Evolutionary conservation across 2,329 filamentous ascomycete genomes (phyloP), one percentile per base, ranked within the genome.

Genomic region (Aspergillus sp.): DNA sequence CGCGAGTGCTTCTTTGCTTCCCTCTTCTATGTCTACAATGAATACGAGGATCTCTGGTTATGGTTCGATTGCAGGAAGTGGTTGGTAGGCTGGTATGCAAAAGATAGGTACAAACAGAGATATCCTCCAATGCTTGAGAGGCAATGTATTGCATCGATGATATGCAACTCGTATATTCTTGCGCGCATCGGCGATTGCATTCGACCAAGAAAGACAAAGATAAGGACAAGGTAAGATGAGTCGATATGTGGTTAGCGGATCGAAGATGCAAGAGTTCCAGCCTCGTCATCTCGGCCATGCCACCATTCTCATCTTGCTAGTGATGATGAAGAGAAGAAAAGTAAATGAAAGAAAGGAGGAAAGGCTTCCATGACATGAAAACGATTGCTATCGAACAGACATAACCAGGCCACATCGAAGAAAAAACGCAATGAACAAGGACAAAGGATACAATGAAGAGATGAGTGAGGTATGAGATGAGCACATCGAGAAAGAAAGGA

Each of bases 221-320:
- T 43, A 38, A 13, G 22, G 14, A 47, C 14, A 44, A 14, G 43
- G 22, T 30, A n/a, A 35, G 48, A 51, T 22, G 33, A 17, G 14
- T 38, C 14, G 35, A 8, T n/a, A 6, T 13, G 35, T 38, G 4
- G 49, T 32, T 38, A 9, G 35, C 35, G 8, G 14, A 38, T 30
- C 26, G 26, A 30, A 56, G 40, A 59, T 57, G 54, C 46, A 55
- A 50, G 52, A 57, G 56, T 57, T 45, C 56, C 56, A 59, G 56
- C 56, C 55, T 58, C 53, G 49, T 55, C 55, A 58, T 59, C 51
- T 32, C 24, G 16, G 14, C 17, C 42, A 45, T 17, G 19, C 40
- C 22, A 19, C 16, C 11, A 42, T 30, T 30, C 26, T 2, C 26
- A 11, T 30, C 26, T 30, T 30, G 26, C 35, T n/a, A 38, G 16